Base-by-base conservation (phyloP, 164 flowering plant species). In the Dillenia turbinata region DNA sequence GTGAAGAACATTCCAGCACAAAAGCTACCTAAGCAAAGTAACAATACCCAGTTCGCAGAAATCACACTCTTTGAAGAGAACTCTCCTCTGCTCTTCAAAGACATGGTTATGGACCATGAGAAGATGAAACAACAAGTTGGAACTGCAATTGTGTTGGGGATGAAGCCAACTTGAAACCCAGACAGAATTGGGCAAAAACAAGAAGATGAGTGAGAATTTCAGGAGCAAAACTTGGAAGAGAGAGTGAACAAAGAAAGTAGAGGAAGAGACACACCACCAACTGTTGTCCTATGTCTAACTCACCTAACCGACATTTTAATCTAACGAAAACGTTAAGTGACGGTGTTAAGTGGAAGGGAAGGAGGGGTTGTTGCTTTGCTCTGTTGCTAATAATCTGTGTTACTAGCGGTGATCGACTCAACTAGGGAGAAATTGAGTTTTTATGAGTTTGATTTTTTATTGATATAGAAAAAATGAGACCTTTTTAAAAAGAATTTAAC, bases 1-100 rank as follows among this genome's bases (percentile, higher is more conserved):
- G 92, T 82, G 84, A 89, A 85, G 73, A 85, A 72, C 76, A 82
- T 74, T 46, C 96, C 96, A 59, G 75, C 82, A 63, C 85, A 85
- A 75, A 89, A 89, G 71, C 96, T 80, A 43, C 81, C 73, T 10
- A 86, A 17, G 65, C 96, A 86, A 33, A 88, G 78, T 56, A 85
- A 71, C 59, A 85, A 59, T 22, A 72, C 72, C 82, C 75, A 78
- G 26, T 77, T 85, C 46, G 79, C 68, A 2, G 94, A 62, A 7
- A 81, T 53, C 19, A 71, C 64, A 61, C 59, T 77, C 51, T 70
- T 85, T 5, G 75, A 63, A 66, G 63, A 22, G 2, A 47, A 22
- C 52, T 81, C 87, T 59, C 67, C 79, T 77, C 79, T 85, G 64
- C 68, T 77, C 77, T 86, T 86, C 54, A 64, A 57, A 46, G 80